phyloP scores from a whole-genome alignment of 805 yeast species.

The Zygosaccharomyces lentus region DNA sequence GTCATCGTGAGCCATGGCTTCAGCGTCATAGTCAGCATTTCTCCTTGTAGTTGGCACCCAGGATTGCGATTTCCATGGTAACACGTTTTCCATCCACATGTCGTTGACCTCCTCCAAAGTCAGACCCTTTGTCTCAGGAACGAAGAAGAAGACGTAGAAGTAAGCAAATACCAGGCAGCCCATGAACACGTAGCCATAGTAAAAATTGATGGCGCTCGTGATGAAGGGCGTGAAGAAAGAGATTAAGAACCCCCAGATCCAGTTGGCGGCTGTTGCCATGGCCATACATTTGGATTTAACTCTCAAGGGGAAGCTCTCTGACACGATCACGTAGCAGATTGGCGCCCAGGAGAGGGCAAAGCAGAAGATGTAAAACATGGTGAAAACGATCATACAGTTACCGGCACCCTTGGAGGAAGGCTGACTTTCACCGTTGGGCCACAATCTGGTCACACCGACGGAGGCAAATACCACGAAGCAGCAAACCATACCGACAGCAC shows the following conservation, averaged over 20 bases:
- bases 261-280: slow-evolving; percentile 57
- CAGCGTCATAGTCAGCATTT: slow-evolving; percentile 25
- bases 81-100: slow-evolving; percentile 41
- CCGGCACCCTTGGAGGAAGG: slow-evolving; percentile 55
- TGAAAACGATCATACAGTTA: slow-evolving; percentile 64
- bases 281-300: slow-evolving; percentile 54
- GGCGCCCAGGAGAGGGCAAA: slow-evolving; percentile 78
- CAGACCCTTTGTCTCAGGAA: slow-evolving; percentile 75
- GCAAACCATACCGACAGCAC: slow-evolving; percentile 46
- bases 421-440: slow-evolving; percentile 39
- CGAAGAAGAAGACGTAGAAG: slow-evolving; percentile 63
- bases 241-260: slow-evolving; percentile 63
- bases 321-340: slow-evolving; percentile 56
- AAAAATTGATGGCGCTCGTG: slow-evolving; percentile 57
- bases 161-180: slow-evolving; percentile 52
- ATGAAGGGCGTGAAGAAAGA: slow-evolving; percentile 70
- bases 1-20: slow-evolving; percentile 27
- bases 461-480: slow-evolving; percentile 51
- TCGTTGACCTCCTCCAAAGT: slow-evolving; percentile 76
- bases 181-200: slow-evolving; percentile 58
- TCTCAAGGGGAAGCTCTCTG: slow-evolving; percentile 70
- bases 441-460: slow-evolving; percentile 50
- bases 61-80: slow-evolving; percentile 42
- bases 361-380: slow-evolving; percentile 66
- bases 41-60: slow-evolving; percentile 47